Conservation (phyloP, 441 rosid species). For the Macaranga tanarius region DNA sequence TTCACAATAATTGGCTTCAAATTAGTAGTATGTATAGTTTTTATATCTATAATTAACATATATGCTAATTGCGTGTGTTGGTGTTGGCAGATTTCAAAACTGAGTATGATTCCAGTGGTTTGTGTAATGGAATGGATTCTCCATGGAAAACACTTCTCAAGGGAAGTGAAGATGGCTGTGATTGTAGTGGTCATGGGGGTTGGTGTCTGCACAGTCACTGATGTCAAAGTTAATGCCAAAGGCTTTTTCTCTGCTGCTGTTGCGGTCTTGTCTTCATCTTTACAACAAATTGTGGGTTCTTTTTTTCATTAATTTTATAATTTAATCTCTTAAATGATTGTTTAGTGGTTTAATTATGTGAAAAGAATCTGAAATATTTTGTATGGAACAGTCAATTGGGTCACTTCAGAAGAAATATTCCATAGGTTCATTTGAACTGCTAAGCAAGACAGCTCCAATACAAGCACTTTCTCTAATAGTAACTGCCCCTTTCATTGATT, state of each 20-base stretch:
- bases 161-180: constrained; percentile 73
- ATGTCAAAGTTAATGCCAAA: constrained; percentile 84
- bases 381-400: constrained; percentile 67
- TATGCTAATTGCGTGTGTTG: too few species aligned
- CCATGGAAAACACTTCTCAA: constrained; percentile 74
- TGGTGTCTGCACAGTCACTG: constrained; percentile 96
- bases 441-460: constrained; percentile 95
- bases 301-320: too few species aligned
- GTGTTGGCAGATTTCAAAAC: constrained; percentile 88
- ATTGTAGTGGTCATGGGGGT: constrained; percentile 87
- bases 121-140: constrained; percentile 93
- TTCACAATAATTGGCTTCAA: too few species aligned
- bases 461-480: constrained; percentile 84
- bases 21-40: too few species aligned
- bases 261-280: constrained; percentile 80
- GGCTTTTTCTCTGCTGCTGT: constrained; percentile 78
- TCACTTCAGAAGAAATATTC: constrained; percentile 89
- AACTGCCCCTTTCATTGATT: constrained; percentile 84
- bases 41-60: too few species aligned
- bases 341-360: too few species aligned
- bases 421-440: constrained; percentile 88
- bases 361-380: background rate
- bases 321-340: too few species aligned
- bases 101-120: constrained; percentile 96
- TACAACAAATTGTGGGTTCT: constrained; percentile 86